A percentile compares a stretch with the other conserved stretches of the same genome.
Evolutionary conservation across 139 green algal genomes (phyloP).

Genomic region (Tetradesmus lagerheimii): DNA sequence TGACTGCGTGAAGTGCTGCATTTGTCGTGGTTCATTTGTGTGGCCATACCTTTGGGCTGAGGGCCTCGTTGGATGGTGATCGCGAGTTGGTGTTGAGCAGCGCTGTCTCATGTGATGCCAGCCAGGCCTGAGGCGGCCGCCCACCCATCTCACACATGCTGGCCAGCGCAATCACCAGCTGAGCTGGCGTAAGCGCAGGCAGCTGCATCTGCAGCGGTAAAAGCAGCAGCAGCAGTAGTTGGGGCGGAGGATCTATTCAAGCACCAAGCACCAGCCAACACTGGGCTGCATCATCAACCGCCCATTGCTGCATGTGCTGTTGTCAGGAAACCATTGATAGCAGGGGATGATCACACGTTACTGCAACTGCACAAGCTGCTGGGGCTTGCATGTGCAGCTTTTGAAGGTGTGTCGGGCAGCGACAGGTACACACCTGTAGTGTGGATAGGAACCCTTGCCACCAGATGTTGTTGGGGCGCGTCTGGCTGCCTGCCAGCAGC

Average conservation of each 20-base stretch:
- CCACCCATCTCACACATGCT: conserved; percentile 15
- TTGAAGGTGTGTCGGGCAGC: no score
- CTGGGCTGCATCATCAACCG: no score
- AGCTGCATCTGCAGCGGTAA: not conserved
- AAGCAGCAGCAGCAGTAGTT: not conserved
- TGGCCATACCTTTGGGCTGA: not conserved
- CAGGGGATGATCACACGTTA: no score
- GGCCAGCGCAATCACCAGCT: conserved; percentile 1
- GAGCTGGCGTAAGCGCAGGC: not conserved
- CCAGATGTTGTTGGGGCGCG: conserved; percentile 21
- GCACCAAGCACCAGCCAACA: no score
- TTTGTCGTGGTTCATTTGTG: no score
- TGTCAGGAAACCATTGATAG: no score
- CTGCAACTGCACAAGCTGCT: no score
- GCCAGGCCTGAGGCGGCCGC: conserved; percentile 30
- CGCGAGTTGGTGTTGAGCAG: not conserved
- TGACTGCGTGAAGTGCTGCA: no score
- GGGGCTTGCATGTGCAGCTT: no score
- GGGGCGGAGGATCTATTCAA: no score
- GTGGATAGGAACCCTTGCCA: conserved; percentile 8
- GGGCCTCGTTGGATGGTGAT: not conserved
- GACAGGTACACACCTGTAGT: not conserved
- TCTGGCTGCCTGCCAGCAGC: conserved; percentile 22
- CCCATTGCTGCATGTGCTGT: no score
- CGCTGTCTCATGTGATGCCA: conserved; percentile 27